A percentile compares a stretch with the other conserved stretches of the same genome.
Conservation (phyloP, 148 eudicot species). For the Rhododendron vialii region DNA sequence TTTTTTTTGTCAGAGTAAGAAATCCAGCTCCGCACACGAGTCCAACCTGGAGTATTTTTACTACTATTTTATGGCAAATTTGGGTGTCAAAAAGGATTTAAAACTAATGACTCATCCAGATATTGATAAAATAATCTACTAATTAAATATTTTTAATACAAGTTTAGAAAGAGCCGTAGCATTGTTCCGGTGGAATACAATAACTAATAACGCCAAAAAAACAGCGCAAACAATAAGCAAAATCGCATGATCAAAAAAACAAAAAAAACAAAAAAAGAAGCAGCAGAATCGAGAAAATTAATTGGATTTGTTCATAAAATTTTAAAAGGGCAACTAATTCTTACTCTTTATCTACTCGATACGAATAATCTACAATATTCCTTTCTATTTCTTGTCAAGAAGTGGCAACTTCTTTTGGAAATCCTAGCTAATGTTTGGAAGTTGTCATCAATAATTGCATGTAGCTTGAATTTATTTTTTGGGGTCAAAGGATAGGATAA, state of each 20-base stretch:
- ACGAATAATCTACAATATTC: too few species aligned
- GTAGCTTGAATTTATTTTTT: too few species aligned
- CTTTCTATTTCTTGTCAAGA: too few species aligned
- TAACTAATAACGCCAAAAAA: background rate
- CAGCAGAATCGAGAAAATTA: background rate
- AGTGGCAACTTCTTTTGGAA: too few species aligned
- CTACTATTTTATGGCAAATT: background rate
- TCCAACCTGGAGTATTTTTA: background rate
- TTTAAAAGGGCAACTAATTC: too few species aligned
- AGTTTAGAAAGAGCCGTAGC: background rate
- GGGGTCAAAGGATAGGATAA: too few species aligned
- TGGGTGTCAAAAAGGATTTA: background rate
- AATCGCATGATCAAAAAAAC: background rate
- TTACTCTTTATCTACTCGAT: too few species aligned
- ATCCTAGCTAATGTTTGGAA: too few species aligned
- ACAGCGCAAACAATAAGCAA: background rate
- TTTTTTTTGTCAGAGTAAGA: background rate
- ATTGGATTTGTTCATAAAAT: too few species aligned
- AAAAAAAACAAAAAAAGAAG: background rate
- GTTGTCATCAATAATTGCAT: too few species aligned
- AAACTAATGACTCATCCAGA: background rate
- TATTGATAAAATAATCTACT: background rate
- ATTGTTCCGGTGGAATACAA: background rate
- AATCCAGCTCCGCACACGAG: background rate
- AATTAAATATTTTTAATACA: background rate